Conservation (phyloP, 768 basidiomycete genomes). For the Crepidotus variabilis region DNA sequence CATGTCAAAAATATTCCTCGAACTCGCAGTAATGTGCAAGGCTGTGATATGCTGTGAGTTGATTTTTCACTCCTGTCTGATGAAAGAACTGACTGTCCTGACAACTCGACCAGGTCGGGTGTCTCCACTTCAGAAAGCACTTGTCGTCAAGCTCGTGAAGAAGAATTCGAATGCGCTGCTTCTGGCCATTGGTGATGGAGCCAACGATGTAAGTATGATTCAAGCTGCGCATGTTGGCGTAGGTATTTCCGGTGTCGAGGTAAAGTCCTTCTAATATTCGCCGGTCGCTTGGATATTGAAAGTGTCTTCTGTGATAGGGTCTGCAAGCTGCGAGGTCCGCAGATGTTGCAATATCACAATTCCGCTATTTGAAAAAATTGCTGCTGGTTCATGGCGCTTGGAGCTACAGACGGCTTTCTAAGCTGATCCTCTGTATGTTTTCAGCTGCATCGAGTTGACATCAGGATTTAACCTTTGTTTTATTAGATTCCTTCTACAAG, state of each 20-base stretch:
- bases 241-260: slow-evolving; percentile 97
- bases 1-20: slow-evolving; percentile 83
- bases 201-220: slow-evolving; percentile 99
- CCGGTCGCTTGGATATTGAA: not conserved
- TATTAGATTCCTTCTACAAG: slow-evolving; percentile 94
- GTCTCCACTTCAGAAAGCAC: slow-evolving; percentile 94
- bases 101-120: slow-evolving; percentile 68
- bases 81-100: slow-evolving; percentile 3
- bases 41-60: slow-evolving; percentile 94
- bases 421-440: slow-evolving; percentile 87
- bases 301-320: slow-evolving; percentile 50
- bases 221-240: slow-evolving; percentile 98
- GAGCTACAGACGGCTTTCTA: slow-evolving; percentile 95
- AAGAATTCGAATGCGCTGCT: slow-evolving; percentile 91
- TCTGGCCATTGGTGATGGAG: slow-evolving; percentile 97
- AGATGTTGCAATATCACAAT: slow-evolving; percentile 97
- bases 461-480: not conserved
- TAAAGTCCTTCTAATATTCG: slow-evolving; percentile 22
- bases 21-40: slow-evolving; percentile 96
- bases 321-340: slow-evolving; percentile 97
- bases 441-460: not conserved
- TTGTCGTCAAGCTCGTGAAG: slow-evolving; percentile 98
- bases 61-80: not conserved
- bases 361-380: slow-evolving; percentile 91
- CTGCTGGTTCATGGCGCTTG: slow-evolving; percentile 96